Evolutionary conservation across 345 rosid species (phyloP), one percentile per base, ranked within the genome.

Genomic region (Gossypium sturtianum): DNA sequence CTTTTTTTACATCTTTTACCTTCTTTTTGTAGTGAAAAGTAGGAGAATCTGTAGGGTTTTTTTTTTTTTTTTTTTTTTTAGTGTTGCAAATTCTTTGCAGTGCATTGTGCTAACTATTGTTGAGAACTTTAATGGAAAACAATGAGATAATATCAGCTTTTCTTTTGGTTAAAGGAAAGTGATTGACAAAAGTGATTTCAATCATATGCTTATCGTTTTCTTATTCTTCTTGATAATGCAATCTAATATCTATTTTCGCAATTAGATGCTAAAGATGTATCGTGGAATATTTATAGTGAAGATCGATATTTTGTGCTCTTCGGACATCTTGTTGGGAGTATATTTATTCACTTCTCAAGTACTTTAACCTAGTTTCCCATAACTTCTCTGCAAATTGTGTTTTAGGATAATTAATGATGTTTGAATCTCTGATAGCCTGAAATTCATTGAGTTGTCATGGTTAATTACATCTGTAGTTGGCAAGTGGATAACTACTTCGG

Each of bases 31-130:
- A 19, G 52, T 74, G 71, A 57, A 2, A 20, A 19, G 61, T 75
- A 61, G 80, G 15, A 29, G 80, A 80, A 81, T 76, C 60, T 73
- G 77, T 77, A 85, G 81, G 69, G 29, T 51, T 17, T 72, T 75
- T 74, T 51, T 54, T 51, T 20, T 72, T 75, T 74, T 51, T 54
- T 63, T 38, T 53, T 67, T 44, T 44, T 23, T 43, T 73, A 64
- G 76, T 51, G 27, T 57, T 74, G 76, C 76, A 49, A 63, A 8
- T 22, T 25, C 53, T 52, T 64, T 64, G 71, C 38, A 2, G 23
- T 74, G 79, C 79, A 72, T 78, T 63, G 43, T 64, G 44, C 75
- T 72, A 43, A 72, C 75, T 68, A 27, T 25, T 68, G 23, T 49
- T 68, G 58, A 49, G 72, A 68, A 49, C 22, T 15, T 68, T 27